Conservation (phyloP, 2,329 filamentous ascomycete genomes). For the Pleoardoris graminearum region DNA sequence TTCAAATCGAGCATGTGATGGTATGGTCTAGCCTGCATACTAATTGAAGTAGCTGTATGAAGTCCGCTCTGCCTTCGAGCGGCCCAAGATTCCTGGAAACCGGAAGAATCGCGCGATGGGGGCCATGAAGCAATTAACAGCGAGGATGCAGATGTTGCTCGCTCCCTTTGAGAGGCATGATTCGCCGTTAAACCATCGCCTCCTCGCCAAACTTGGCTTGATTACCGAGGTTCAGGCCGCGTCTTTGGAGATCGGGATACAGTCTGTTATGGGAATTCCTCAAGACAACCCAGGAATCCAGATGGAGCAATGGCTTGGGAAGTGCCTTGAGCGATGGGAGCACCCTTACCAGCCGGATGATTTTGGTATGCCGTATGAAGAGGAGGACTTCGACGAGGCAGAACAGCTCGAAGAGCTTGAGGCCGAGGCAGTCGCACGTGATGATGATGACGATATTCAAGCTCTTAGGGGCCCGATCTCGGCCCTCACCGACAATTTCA, state of each 20-base stretch:
- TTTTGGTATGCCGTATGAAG: constrained; percentile 60
- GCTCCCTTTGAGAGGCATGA: constrained; percentile 29
- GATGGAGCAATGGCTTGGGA: constrained; percentile 63
- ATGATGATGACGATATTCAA: constrained; percentile 58
- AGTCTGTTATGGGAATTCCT: constrained; percentile 47
- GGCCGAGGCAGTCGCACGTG: constrained; percentile 57
- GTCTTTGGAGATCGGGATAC: constrained; percentile 59
- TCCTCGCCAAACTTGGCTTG: constrained; percentile 59
- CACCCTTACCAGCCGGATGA: constrained; percentile 52
- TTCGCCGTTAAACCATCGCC: constrained; percentile 26
- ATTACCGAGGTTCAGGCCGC: constrained; percentile 66
- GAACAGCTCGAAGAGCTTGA: constrained; percentile 65
- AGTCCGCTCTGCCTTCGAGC: constrained; percentile 49
- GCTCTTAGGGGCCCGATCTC: constrained; percentile 39
- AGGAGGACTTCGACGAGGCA: constrained; percentile 64
- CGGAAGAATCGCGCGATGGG: constrained; percentile 45
- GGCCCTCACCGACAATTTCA: constrained; percentile 47
- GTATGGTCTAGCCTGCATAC: not conserved
- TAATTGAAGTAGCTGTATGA: constrained; percentile 51
- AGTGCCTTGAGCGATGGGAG: constrained; percentile 52
- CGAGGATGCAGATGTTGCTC: constrained; percentile 28
- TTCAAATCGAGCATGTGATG: not conserved
- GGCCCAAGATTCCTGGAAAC: constrained; percentile 41
- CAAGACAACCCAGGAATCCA: constrained; percentile 33
- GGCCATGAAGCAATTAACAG: constrained; percentile 46